Conservation (phyloP, 2,329 filamentous ascomycete species). For the Aspergillus luchuensis region DNA sequence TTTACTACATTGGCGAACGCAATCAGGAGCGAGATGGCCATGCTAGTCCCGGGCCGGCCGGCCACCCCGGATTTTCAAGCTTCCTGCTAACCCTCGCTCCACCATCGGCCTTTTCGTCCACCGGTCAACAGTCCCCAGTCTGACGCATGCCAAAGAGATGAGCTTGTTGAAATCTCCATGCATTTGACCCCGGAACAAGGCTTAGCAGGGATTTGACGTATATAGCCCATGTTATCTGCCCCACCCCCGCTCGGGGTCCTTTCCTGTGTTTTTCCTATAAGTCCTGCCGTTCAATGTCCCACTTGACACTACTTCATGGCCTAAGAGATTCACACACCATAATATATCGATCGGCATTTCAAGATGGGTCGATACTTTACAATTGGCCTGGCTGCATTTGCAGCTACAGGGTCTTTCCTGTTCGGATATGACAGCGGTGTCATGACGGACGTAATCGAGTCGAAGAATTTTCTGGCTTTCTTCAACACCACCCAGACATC, state of each 20-base stretch:
- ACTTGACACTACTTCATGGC: not conserved
- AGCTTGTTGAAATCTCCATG: not conserved
- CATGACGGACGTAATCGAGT: constrained; percentile 54
- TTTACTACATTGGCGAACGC: not conserved
- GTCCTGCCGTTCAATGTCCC: not conserved
- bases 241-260: not conserved
- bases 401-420: constrained; percentile 33
- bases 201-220: not conserved
- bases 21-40: not conserved
- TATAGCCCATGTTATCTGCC: not conserved
- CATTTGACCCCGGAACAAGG: not conserved
- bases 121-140: not conserved
- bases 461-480: constrained; percentile 57
- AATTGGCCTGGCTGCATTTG: constrained; percentile 15
- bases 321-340: not conserved
- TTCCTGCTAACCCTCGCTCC: not conserved
- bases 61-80: constrained; percentile 17
- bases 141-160: not conserved
- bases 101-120: constrained; percentile 1
- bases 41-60: constrained; percentile 11
- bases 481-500: constrained; percentile 56
- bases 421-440: constrained; percentile 46
- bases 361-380: constrained; percentile 16
- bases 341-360: not conserved
- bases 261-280: not conserved